A percentile compares a stretch with the other conserved stretches of the same genome.
Conservation (phyloP, 495 filamentous ascomycete species). For the Aspergillus ostianus region DNA sequence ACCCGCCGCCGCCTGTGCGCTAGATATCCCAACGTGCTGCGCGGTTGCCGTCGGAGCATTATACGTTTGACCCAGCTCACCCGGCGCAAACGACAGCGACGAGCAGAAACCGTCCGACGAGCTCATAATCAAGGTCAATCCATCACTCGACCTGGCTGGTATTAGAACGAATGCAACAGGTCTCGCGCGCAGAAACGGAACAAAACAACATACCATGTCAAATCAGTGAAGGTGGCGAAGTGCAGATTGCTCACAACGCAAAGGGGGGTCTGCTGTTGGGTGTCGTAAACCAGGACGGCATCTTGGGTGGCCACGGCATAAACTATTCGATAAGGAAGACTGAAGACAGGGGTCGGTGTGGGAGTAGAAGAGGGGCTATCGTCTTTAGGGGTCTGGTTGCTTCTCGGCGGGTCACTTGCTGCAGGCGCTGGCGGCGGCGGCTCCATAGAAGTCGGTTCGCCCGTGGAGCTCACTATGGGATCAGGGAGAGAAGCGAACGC, state of each 20-base stretch:
- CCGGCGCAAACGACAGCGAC: constrained; percentile 74
- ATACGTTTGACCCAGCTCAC: constrained; percentile 86
- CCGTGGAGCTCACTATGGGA: constrained; percentile 60
- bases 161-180: constrained; percentile 22
- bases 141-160: constrained; percentile 79
- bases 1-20: constrained; percentile 45
- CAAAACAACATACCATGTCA: constrained; percentile 72
- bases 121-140: constrained; percentile 86
- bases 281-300: constrained; percentile 94
- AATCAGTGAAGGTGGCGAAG: constrained; percentile 94
- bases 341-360: constrained; percentile 69
- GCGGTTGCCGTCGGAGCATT: constrained; percentile 59
- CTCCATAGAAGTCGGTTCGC: constrained; percentile 70
- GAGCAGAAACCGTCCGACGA: constrained; percentile 99
- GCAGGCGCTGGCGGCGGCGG: constrained; percentile 64
- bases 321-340: constrained; percentile 86
- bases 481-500: constrained; percentile 81
- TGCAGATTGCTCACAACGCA: constrained; percentile 95
- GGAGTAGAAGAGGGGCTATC: constrained; percentile 50
- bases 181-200: neutral
- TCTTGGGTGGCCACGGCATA: constrained; percentile 98
- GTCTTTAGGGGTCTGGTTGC: constrained; percentile 51
- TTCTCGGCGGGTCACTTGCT: constrained; percentile 36
- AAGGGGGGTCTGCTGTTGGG: constrained; percentile 90
- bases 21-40: constrained; percentile 43